Percentiles rank a stretch among this genome's conserved stretches.
Conservation (phyloP, 1,284 basidiomycete species). For the Sutorius eximius region DNA sequence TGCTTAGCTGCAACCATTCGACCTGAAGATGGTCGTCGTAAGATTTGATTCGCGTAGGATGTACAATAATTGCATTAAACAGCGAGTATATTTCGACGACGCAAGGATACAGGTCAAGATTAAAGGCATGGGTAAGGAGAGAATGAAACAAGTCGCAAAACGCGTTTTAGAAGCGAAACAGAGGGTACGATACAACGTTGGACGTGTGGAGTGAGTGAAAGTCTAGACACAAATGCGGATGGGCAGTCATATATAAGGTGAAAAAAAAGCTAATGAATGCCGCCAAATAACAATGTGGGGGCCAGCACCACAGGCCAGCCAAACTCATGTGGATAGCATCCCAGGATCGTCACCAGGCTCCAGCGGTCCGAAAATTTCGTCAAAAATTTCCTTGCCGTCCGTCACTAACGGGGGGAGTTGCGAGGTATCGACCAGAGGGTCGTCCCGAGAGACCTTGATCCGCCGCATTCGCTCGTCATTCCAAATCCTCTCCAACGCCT, state of each 20-base stretch:
- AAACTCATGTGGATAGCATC: constrained; percentile 64
- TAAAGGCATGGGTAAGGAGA: constrained; percentile 1
- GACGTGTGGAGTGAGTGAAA: constrained; percentile 9
- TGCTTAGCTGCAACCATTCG: neutral
- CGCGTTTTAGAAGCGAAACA: neutral
- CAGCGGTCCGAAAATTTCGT: constrained; percentile 62
- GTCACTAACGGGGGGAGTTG: constrained; percentile 63
- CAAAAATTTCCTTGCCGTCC: constrained; percentile 75
- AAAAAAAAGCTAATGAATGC: neutral
- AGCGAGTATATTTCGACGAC: constrained; percentile 6
- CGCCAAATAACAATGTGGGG: neutral
- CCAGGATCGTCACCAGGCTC: constrained; percentile 64
- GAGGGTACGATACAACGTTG: constrained; percentile 19
- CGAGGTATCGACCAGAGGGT: constrained; percentile 43
- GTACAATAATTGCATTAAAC: constrained; percentile 3
- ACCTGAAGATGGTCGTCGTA: neutral
- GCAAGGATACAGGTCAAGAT: constrained; percentile 2
- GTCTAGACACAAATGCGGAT: constrained; percentile 17
- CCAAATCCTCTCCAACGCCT: constrained; percentile 79
- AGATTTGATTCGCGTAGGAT: neutral
- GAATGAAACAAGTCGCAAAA: neutral
- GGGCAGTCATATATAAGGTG: neutral
- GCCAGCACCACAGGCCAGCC: neutral
- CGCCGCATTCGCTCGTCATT: constrained; percentile 74
- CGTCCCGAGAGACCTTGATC: constrained; percentile 63